Evolutionary conservation across 176 grass and related monocot species (phyloP), one percentile per base, ranked within the genome.

Genomic region (Rhipidocladum racemiflorum): DNA sequence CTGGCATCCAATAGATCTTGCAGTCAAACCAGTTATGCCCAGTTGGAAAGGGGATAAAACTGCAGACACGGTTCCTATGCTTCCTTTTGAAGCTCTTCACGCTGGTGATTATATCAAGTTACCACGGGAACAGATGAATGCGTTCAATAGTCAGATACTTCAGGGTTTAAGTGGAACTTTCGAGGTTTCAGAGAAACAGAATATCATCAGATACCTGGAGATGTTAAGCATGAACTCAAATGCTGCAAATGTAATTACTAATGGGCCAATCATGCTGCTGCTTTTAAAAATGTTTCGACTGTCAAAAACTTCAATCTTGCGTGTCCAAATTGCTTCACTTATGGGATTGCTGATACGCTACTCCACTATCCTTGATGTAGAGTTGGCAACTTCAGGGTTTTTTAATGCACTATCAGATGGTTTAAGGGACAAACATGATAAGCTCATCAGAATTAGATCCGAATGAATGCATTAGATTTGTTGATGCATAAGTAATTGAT

Each of bases 11-110:
- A 90, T 92, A 69, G 96, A 98, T 84, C 92, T 98, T 59, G 86
- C 83, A 77, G 96, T 98, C 71, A 98, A 98, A 84, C 96, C 96
- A 72, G 96, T 98, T 69, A 98, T 98, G 96, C 92, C 92, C 21
- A 84, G 87, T 76, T 91, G 83, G 80, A 98, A 98, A 84, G 75
- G 84, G 70, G 92, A 97, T 78, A 95, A 87, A 87, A 81, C 71
- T 89, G 46, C 74, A 73, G 90, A 94, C 44, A 69, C 53, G 27
- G 36, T 90, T 39, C 80, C 69, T 23, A 74, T 65, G 54, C 91
- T 95, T 82, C 92, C 88, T 79, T 98, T 95, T 80, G 90, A 91
- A 84, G 65, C 84, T 71, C 72, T 98, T 82, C 64, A 85, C 53
- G 85, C 91, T 64, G 65, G 23, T 77, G 96, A 98, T 67, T 98